Percentiles rank a stretch among this genome's conserved stretches.
Conservation (phyloP, 768 basidiomycete species). For the Mycena indigotica region DNA sequence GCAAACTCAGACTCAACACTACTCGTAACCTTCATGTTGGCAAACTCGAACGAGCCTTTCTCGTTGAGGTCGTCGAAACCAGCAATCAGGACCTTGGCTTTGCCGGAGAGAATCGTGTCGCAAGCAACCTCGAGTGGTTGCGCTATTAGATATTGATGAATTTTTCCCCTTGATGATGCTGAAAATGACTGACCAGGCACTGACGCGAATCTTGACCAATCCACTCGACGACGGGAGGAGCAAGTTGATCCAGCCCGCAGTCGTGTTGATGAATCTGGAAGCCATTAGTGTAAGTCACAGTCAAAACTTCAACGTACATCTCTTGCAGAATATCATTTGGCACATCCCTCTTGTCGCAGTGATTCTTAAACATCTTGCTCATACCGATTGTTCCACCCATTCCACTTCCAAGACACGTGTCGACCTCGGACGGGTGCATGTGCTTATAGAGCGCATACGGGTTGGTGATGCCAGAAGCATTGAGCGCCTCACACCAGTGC, state of each 20-base stretch:
- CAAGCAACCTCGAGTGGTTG: conserved; percentile 99
- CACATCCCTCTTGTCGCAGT: conserved; percentile 95
- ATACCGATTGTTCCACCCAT: conserved; percentile 95
- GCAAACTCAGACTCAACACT: too few species aligned
- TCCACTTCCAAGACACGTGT: conserved; percentile 91
- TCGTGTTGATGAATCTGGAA: conserved; percentile 94
- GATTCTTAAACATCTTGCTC: conserved; percentile 97
- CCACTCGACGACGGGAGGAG: conserved; percentile 94
- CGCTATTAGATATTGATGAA: conserved; percentile 82
- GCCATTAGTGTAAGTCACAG: neutral
- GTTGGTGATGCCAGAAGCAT: conserved; percentile 95
- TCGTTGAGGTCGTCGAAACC: conserved; percentile 98
- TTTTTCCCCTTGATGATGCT: conserved; percentile 1
- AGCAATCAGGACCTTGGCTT: conserved; percentile 99
- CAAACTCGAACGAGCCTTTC: conserved; percentile 99
- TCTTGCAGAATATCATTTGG: conserved; percentile 99
- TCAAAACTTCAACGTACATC: conserved; percentile 62
- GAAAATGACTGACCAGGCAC: conserved; percentile 74
- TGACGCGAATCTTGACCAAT: conserved; percentile 98
- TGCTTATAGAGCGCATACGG: conserved; percentile 98
- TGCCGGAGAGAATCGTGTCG: conserved; percentile 90
- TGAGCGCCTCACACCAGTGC: conserved; percentile 95
- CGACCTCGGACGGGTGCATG: too few species aligned
- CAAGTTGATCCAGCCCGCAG: conserved; percentile 97
- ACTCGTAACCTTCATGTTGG: too few species aligned